These are phyloP conservation scores for Trametes versicolor DNA, from an alignment of 1,284 basidiomycete species.

Conservation along the genomic window DNA sequence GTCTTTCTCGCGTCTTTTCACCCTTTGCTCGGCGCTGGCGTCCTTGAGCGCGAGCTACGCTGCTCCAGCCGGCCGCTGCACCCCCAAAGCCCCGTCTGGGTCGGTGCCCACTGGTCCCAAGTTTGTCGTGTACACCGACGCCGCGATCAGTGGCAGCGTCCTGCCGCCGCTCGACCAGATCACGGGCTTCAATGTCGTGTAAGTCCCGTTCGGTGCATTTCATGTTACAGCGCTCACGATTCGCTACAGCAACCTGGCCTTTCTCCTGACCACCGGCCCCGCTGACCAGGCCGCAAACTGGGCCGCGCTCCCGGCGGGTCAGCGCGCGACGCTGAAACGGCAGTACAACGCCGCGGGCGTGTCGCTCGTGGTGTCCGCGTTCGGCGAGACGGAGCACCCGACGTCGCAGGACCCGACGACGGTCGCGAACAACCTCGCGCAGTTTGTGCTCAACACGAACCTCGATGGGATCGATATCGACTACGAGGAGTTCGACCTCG, in stretches of 20 bases:
- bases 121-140: conserved; percentile 18
- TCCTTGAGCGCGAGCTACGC: conserved; percentile 11
- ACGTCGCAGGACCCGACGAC: conserved; percentile 53
- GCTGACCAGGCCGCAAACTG: conserved; percentile 23
- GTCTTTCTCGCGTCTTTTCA: conserved; percentile 20
- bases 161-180: conserved; percentile 28
- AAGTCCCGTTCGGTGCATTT: not conserved
- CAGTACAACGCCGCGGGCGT: conserved; percentile 57
- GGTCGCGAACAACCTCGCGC: conserved; percentile 56
- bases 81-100: no score
- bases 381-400: conserved; percentile 61
- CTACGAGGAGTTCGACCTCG: conserved; percentile 60
- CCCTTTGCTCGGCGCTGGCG: conserved; percentile 18
- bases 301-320: conserved; percentile 15
- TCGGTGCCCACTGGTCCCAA: conserved; percentile 11
- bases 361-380: conserved; percentile 58
- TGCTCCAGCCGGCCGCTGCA: conserved; percentile 5
- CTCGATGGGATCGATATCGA: conserved; percentile 68
- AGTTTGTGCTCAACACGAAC: conserved; percentile 45
- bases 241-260: conserved; percentile 24
- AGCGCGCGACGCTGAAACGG: conserved; percentile 49
- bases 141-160: conserved; percentile 13
- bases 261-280: conserved; percentile 22
- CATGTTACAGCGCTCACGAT: not conserved
- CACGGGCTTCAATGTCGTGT: conserved; percentile 31